Evolutionary conservation across 2,329 filamentous ascomycete genomes (phyloP), one percentile per base, ranked within the genome.

Genomic region (Malbranchea cinnamomea): DNA sequence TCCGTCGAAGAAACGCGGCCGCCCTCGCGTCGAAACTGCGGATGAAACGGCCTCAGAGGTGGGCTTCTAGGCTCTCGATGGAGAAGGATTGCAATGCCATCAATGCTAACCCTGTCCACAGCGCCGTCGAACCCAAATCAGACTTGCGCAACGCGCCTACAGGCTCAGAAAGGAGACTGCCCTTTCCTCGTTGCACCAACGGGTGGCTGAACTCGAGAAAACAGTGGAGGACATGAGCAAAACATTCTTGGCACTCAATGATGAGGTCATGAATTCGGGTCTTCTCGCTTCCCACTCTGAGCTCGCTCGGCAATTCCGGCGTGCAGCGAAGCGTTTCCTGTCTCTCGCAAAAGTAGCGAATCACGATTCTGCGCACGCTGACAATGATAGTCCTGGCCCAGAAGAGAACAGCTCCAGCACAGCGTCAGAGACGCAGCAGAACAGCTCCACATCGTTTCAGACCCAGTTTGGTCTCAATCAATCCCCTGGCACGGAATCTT

Each of bases 101-200:
- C 9, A 30, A 26, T 25, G 28, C 26, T 35, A 26, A 34, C 30
- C 30, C 32, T 29, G 38, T 24, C 25, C 21, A 25, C 40, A 80
- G 78, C 76, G 82, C 37, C 76, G 83, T 32, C 71, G 83, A 34
- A 89, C 81, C 3, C 83, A 92, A 49, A 89, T 92, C 40, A 73
- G 84, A 16, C 67, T 87, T 32, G 84, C 83, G 2, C 83, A 92
- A 52, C 65, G 83, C 41, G 81, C 81, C 1, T 92, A 92, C 47
- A 72, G 84, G 6, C 71, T 78, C 46, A 72, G 83, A 29, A 91
- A 91, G 54, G 84, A 92, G 48, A 76, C 68, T 13, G 78, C 79
- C 5, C 85, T 92, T 32, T 67, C 71, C 14, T 72, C 70, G 2
- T 63, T 92, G 5, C 77, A 83, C 48, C 66, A 70, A 35, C 67